These are phyloP conservation scores for Verticillium dahliae DNA, from an alignment of 2,329 filamentous ascomycete genomes.

Conservation along the genomic window DNA sequence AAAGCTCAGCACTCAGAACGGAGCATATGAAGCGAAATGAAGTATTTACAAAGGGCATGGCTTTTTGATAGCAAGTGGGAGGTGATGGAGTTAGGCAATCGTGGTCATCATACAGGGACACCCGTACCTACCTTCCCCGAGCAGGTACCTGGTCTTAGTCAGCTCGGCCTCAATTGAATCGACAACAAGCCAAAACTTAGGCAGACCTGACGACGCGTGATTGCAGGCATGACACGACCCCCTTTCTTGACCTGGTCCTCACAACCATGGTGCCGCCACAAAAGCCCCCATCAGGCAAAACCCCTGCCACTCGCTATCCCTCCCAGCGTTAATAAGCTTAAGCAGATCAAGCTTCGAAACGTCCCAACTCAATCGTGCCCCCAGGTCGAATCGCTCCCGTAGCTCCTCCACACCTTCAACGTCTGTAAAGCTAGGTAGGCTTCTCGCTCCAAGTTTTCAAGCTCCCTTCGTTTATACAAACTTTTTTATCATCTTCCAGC, in stretches of 20 bases:
- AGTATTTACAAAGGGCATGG: too few species aligned
- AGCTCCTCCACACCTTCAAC: not conserved
- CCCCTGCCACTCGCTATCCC: not conserved
- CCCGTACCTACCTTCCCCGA: too few species aligned
- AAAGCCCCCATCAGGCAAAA: not conserved
- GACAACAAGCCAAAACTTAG: not conserved
- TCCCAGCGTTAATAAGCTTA: not conserved
- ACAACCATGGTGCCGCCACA: not conserved
- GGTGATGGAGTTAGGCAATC: too few species aligned
- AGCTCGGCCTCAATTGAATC: not conserved
- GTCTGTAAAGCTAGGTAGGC: not conserved
- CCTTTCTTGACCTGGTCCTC: not conserved
- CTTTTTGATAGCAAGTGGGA: too few species aligned
- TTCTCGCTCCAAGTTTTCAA: too few species aligned
- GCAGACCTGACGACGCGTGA: not conserved
- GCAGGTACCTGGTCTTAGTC: not conserved
- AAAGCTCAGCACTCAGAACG: too few species aligned
- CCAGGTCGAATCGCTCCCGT: not conserved
- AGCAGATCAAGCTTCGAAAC: not conserved
- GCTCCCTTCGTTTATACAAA: too few species aligned
- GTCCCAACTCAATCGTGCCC: not conserved
- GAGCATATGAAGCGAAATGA: too few species aligned
- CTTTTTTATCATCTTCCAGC: too few species aligned
- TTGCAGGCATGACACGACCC: not conserved
- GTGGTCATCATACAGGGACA: too few species aligned